phyloP scores from a whole-genome alignment of 257 asterid genomes.

The Jasminum sambac region DNA sequence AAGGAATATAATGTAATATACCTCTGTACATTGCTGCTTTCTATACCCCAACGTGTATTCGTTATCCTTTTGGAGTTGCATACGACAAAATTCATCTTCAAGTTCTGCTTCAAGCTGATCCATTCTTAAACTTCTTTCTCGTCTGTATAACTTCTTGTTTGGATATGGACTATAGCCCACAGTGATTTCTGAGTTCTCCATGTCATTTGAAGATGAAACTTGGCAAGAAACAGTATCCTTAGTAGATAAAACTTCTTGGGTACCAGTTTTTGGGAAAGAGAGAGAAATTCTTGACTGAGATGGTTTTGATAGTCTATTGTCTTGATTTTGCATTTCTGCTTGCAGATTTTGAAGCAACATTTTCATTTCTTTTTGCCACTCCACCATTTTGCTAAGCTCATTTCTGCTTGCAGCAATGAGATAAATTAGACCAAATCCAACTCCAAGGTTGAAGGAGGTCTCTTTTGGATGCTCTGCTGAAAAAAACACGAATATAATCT shows the following conservation, averaged over 20 bases:
- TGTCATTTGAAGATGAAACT: constrained; percentile 26
- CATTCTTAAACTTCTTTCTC: constrained; percentile 44
- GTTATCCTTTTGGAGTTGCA: constrained; percentile 45
- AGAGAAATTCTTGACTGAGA: constrained; percentile 29
- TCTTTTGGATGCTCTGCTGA: constrained; percentile 39
- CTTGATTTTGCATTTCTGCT: constrained; percentile 31
- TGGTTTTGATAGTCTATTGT: constrained; percentile 7
- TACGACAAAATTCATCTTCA: constrained; percentile 55
- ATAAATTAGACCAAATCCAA: constrained; percentile 65
- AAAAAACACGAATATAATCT: background rate
- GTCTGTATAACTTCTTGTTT: constrained; percentile 8
- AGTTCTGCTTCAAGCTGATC: constrained; percentile 67
- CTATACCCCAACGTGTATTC: constrained; percentile 27
- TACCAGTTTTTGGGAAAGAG: constrained; percentile 23
- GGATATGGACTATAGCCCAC: constrained; percentile 25
- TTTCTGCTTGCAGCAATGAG: constrained; percentile 43
- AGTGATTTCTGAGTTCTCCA: constrained; percentile 22
- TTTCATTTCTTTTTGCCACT: constrained; percentile 46
- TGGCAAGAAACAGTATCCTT: constrained; percentile 25
- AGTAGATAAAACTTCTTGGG: constrained; percentile 16
- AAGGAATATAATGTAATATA: constrained; percentile 13
- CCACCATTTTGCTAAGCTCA: constrained; percentile 54
- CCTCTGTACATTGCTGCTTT: constrained; percentile 43
- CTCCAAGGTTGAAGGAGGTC: constrained; percentile 47
- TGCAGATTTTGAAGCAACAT: constrained; percentile 42